Evolutionary conservation across 2,329 filamentous ascomycete genomes (phyloP).

Genomic region (Dryadomyces sulphureus): DNA sequence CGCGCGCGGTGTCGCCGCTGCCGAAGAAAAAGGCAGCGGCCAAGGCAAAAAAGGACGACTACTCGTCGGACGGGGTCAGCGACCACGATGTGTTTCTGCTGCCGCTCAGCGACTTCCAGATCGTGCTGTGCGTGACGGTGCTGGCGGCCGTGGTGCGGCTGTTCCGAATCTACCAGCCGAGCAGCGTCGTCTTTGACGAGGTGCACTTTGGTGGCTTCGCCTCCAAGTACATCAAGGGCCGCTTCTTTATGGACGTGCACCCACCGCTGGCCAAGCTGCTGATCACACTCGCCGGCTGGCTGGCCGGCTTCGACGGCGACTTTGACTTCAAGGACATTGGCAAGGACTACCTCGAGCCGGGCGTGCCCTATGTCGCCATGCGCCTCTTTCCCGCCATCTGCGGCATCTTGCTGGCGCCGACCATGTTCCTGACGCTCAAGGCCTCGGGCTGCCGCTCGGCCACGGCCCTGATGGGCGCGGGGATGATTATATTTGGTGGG

Average conservation of each 20-base stretch:
- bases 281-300: constrained; percentile 85
- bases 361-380: constrained; percentile 96
- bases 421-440: constrained; percentile 91
- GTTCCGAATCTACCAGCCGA: constrained; percentile 92
- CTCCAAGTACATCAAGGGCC: constrained; percentile 97
- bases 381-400: constrained; percentile 80
- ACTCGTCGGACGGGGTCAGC: constrained; percentile 63
- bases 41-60: constrained; percentile 29
- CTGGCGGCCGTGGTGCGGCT: constrained; percentile 68
- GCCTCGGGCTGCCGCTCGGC: constrained; percentile 76
- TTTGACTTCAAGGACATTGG: constrained; percentile 99
- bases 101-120: constrained; percentile 67
- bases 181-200: constrained; percentile 96
- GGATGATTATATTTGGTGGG: constrained; percentile 80
- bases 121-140: constrained; percentile 57
- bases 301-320: constrained; percentile 85
- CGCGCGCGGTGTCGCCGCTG: no score
- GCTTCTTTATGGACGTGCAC: constrained; percentile 99
- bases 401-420: constrained; percentile 76
- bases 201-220: constrained; percentile 98
- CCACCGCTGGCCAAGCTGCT: constrained; percentile 93
- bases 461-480: constrained; percentile 70
- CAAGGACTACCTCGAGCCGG: constrained; percentile 91
- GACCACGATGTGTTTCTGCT: constrained; percentile 90
- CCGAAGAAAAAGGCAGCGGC: constrained; percentile 7